Percentiles rank a stretch among this genome's conserved stretches.
Conservation (phyloP, 2,329 filamentous ascomycete genomes). For the Clonostachys rhizophaga region DNA sequence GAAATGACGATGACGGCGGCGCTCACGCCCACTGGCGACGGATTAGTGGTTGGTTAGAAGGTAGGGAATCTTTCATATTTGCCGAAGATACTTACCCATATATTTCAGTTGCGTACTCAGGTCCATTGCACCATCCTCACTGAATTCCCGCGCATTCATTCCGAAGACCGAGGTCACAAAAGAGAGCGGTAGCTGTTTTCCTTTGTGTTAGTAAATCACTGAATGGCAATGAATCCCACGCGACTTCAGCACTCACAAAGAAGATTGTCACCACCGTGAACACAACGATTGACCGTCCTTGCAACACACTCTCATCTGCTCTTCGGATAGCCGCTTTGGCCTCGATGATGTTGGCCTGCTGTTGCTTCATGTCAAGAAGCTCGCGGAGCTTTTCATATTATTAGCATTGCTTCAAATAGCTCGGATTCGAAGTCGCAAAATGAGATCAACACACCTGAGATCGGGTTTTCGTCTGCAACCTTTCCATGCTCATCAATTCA, state of each 20-base stretch:
- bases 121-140: slow-evolving; percentile 6
- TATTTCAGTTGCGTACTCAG: slow-evolving; percentile 8
- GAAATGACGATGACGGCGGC: slow-evolving; percentile 9
- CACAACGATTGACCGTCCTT: slow-evolving; percentile 37
- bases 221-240: neutral
- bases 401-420: neutral
- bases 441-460: slow-evolving; percentile 9
- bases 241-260: slow-evolving; percentile 24
- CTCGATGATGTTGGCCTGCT: slow-evolving; percentile 39
- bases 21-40: slow-evolving; percentile 7
- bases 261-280: slow-evolving; percentile 42
- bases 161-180: slow-evolving; percentile 31
- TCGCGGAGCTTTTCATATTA: slow-evolving; percentile 17
- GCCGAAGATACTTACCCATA: slow-evolving; percentile 11
- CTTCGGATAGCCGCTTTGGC: slow-evolving; percentile 33
- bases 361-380: slow-evolving; percentile 36
- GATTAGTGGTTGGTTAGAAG: too few species aligned
- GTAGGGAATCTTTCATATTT: neutral
- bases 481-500: slow-evolving; percentile 16
- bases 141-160: slow-evolving; percentile 24
- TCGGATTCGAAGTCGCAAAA: neutral
- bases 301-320: slow-evolving; percentile 30
- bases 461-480: slow-evolving; percentile 15
- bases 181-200: slow-evolving; percentile 23
- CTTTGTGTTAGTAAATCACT: neutral